Percentiles rank a stretch among this genome's conserved stretches.
Evolutionary conservation across 345 rosid species (phyloP).

Genomic region (Corchorus olitorius): DNA sequence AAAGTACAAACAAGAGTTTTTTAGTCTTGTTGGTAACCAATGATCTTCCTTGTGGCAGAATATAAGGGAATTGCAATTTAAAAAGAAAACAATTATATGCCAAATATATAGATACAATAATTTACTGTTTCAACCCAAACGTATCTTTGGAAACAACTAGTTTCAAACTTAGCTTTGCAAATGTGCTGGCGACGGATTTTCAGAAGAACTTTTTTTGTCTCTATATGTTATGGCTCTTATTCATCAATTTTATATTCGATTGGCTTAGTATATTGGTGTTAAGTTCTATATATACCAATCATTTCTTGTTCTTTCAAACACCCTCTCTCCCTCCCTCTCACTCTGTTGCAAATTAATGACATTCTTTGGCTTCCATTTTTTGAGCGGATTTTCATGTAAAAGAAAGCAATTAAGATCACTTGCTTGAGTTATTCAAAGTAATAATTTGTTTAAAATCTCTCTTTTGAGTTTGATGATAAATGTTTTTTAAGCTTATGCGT

Average conservation of each 20-base stretch:
- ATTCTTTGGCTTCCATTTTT: neutral
- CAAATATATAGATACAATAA: neutral
- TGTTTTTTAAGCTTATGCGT: too few relatives aligned
- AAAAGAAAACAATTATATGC: neutral
- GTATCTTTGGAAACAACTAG: constrained; percentile 15
- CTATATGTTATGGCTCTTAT: neutral
- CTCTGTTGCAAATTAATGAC: too few relatives aligned
- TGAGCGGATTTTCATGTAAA: neutral
- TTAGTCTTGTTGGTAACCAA: neutral
- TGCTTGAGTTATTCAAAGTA: neutral
- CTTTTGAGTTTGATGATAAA: neutral
- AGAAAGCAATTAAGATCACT: neutral
- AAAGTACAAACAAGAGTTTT: neutral
- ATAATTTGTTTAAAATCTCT: neutral
- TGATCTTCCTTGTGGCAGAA: neutral
- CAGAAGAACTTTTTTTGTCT: constrained; percentile 16
- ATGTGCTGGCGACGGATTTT: constrained; percentile 12
- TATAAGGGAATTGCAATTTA: too few relatives aligned
- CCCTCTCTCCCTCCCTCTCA: neutral
- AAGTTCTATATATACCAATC: neutral
- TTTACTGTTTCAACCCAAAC: neutral
- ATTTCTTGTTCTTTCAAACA: neutral
- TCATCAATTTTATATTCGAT: too few relatives aligned
- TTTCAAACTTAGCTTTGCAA: neutral
- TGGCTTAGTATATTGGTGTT: neutral